A percentile compares a stretch with the other conserved stretches of the same genome.
phyloP scores from a whole-genome alignment of 164 flowering plant species.

The Macadamia tetraphylla region DNA sequence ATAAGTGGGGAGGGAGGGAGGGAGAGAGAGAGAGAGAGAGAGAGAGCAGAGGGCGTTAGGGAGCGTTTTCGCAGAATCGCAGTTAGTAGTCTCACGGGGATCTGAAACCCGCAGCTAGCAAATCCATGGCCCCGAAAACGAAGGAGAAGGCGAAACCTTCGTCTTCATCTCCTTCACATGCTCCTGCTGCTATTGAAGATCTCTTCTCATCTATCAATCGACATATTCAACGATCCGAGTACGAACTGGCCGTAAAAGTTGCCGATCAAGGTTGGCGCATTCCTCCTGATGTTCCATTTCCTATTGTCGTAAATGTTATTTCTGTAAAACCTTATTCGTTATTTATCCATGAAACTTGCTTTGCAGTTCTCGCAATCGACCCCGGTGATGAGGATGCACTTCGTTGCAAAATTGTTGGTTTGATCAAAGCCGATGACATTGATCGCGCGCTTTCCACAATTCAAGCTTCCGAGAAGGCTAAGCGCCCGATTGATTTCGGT shows the following conservation, averaged over 20 bases:
- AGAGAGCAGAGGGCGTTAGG: too few species aligned
- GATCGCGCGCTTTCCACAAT: constrained; percentile 60
- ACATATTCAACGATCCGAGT: constrained; percentile 60
- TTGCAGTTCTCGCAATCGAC: constrained; percentile 54
- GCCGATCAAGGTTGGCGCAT: constrained; percentile 66
- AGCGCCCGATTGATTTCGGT: constrained; percentile 42
- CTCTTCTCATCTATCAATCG: constrained; percentile 74
- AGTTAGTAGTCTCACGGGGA: too few species aligned
- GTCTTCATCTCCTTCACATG: constrained; percentile 30
- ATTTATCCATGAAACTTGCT: not conserved
- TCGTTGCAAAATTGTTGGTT: constrained; percentile 76
- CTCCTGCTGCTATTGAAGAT: constrained; percentile 61
- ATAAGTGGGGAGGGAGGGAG: too few species aligned
- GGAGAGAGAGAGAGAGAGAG: too few species aligned
- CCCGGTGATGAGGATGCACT: constrained; percentile 87
- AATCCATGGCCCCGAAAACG: constrained; percentile 74
- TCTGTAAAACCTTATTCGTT: not conserved
- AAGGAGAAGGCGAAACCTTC: constrained; percentile 54
- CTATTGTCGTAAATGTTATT: not conserved
- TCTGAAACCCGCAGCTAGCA: not conserved
- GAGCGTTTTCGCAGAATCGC: too few species aligned
- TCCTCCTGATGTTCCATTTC: not conserved
- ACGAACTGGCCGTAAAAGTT: constrained; percentile 61
- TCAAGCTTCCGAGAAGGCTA: constrained; percentile 35
- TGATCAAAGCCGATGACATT: constrained; percentile 56